phyloP scores from a whole-genome alignment of 306 rosid species.

The Pyrus communis region DNA sequence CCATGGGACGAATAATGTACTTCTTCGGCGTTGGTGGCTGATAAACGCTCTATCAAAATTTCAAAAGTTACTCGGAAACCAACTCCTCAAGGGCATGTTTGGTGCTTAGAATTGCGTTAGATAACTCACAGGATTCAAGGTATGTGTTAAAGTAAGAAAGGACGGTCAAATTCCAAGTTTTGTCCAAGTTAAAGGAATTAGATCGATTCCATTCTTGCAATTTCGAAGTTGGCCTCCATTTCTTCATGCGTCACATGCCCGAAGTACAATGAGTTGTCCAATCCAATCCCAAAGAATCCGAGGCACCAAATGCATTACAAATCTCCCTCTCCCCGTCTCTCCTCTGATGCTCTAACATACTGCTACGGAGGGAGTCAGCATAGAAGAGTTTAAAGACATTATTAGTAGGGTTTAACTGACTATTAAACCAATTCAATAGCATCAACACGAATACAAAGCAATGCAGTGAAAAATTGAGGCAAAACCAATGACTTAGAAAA shows the following conservation, averaged over 20 bases:
- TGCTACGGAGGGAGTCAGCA: neutral
- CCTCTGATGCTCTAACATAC: neutral
- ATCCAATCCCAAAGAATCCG: neutral
- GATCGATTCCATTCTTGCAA: too few species aligned
- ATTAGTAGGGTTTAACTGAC: neutral
- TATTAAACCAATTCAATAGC: neutral
- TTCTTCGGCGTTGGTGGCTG: too few species aligned
- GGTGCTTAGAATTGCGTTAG: too few species aligned
- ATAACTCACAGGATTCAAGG: neutral
- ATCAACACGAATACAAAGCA: neutral
- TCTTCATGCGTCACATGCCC: neutral
- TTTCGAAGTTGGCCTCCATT: neutral
- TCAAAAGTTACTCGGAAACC: neutral
- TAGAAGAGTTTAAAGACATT: too few species aligned
- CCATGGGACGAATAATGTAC: neutral
- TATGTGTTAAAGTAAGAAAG: too few species aligned
- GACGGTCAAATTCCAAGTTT: neutral
- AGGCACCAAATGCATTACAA: too few species aligned
- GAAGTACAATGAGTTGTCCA: neutral
- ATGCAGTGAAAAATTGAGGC: neutral
- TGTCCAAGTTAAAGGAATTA: neutral
- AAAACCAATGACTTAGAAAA: neutral
- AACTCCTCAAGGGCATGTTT: too few species aligned
- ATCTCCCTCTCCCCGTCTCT: neutral
- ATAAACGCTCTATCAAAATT: neutral